Conservation (phyloP, 2,329 filamentous ascomycete genomes). For the Colletotrichum horii region DNA sequence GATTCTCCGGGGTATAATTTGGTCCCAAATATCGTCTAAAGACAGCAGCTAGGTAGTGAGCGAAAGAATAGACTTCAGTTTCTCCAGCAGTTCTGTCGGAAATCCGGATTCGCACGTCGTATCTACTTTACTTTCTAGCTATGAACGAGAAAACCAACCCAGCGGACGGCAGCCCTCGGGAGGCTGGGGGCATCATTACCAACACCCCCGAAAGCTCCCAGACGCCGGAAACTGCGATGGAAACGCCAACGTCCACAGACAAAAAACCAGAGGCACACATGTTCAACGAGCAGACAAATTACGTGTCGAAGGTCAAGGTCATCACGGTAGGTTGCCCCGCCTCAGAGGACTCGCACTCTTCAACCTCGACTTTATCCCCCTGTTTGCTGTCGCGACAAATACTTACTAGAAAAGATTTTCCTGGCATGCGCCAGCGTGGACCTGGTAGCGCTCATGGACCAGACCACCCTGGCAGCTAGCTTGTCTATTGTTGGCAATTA, state of each 20-base stretch:
- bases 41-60: neutral
- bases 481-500: constrained; percentile 57
- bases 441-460: constrained; percentile 60
- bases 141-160: neutral
- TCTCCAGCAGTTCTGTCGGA: neutral
- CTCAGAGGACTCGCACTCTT: neutral
- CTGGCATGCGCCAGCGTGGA: constrained; percentile 61
- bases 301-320: constrained; percentile 54
- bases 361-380: neutral
- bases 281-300: constrained; percentile 63
- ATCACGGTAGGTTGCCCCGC: constrained; percentile 45
- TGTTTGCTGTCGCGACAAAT: neutral
- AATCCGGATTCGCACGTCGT: neutral
- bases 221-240: constrained; percentile 1
- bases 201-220: constrained; percentile 2
- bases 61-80: neutral
- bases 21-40: neutral
- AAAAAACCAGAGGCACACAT: constrained; percentile 26
- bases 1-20: neutral
- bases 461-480: constrained; percentile 61
- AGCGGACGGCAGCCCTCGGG: neutral
- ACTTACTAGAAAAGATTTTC: constrained; percentile 50
- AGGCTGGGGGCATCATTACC: neutral
- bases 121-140: neutral
- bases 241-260: constrained; percentile 16